Evolutionary conservation across 139 green algal genomes (phyloP).

Genomic region (Astrephomene gubernaculifera): DNA sequence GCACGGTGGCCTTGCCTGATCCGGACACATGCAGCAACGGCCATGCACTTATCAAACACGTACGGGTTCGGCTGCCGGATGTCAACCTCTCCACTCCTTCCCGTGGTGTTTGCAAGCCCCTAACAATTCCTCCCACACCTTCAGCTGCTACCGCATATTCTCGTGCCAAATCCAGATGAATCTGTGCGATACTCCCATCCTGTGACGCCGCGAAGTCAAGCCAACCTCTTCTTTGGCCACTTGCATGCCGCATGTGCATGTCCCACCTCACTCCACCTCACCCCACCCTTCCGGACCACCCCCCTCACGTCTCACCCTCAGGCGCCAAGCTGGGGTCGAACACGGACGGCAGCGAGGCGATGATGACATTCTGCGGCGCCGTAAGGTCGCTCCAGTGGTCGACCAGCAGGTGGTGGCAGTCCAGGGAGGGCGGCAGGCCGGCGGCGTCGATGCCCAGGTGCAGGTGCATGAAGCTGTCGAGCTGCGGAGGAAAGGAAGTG

Average conservation of each 20-base stretch:
- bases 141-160: too few relatives aligned
- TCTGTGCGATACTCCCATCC: too few relatives aligned
- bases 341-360: constrained; percentile 81
- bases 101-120: too few relatives aligned
- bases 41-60: too few relatives aligned
- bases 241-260: neutral
- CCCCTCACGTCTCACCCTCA: constrained; percentile 45
- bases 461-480: constrained; percentile 89
- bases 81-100: too few relatives aligned
- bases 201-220: too few relatives aligned
- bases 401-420: constrained; percentile 90
- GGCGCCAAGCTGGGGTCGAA: constrained; percentile 81
- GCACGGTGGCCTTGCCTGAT: constrained; percentile 65
- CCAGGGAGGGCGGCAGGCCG: constrained; percentile 75
- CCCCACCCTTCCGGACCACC: neutral
- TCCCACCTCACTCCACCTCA: too few relatives aligned
- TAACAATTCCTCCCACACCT: too few relatives aligned
- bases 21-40: neutral
- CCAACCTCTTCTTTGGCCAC: neutral
- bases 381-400: constrained; percentile 75
- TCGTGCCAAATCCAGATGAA: too few relatives aligned
- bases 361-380: constrained; percentile 73
- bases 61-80: too few relatives aligned
- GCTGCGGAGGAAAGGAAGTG: constrained; percentile 43
- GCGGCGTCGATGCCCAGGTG: constrained; percentile 89